Conservation (phyloP, 768 basidiomycete genomes). For the Cubamyces lactineus region DNA sequence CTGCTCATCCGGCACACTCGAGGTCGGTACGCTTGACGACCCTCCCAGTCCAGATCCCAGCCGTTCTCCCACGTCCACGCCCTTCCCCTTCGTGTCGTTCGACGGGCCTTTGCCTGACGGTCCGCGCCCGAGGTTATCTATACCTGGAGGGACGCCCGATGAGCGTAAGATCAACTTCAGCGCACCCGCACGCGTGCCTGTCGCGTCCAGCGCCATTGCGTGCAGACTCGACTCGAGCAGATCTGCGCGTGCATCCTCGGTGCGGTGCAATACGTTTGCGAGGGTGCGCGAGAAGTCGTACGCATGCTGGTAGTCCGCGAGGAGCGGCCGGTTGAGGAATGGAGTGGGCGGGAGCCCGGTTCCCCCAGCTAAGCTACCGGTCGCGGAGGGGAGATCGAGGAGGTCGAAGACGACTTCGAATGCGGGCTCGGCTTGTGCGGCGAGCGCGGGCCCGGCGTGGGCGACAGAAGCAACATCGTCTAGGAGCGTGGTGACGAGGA, state of each 20-base stretch:
- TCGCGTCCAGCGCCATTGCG: constrained; percentile 34
- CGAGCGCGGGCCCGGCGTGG: constrained; percentile 46
- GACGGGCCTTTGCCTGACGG: constrained; percentile 43
- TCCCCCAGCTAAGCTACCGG: not conserved
- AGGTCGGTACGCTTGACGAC: not conserved
- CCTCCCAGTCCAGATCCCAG: not conserved
- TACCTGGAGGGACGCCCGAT: constrained; percentile 49
- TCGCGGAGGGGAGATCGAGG: constrained; percentile 47
- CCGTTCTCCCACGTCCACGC: constrained; percentile 33
- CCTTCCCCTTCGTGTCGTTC: constrained; percentile 28
- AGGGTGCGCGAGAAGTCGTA: constrained; percentile 62
- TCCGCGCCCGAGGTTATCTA: constrained; percentile 42
- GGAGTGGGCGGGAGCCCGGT: constrained; percentile 26
- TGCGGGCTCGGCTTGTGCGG: constrained; percentile 51
- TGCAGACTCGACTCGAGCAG: constrained; percentile 56
- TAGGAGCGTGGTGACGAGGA: constrained; percentile 53
- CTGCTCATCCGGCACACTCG: constrained; percentile 39
- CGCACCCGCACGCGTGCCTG: constrained; percentile 47
- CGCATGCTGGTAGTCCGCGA: constrained; percentile 73
- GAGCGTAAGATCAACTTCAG: constrained; percentile 68
- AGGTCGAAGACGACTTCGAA: constrained; percentile 65
- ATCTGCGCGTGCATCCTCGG: constrained; percentile 61
- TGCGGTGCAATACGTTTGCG: constrained; percentile 45
- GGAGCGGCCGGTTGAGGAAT: constrained; percentile 68
- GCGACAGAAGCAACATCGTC: constrained; percentile 44